These are phyloP conservation scores for Neofusicoccum cordaticola DNA, from an alignment of 2,329 filamentous ascomycete genomes.

Conservation along the genomic window DNA sequence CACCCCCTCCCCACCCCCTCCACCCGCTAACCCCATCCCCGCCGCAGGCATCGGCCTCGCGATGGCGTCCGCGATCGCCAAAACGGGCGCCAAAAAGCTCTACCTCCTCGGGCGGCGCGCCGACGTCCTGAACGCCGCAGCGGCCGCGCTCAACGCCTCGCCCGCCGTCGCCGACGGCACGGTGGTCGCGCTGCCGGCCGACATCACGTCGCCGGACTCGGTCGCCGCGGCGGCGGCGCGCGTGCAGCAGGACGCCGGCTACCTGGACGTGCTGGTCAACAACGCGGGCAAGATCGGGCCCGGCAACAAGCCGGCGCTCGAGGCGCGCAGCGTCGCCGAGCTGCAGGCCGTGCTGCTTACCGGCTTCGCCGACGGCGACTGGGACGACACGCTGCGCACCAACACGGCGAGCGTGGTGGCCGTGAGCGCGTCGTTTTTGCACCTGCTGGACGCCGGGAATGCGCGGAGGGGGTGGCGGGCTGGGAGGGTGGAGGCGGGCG, in stretches of 20 bases:
- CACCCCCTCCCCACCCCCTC: slow-evolving; percentile 11
- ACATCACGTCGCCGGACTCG: slow-evolving; percentile 41
- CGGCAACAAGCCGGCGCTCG: slow-evolving; percentile 39
- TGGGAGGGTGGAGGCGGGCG: slow-evolving; percentile 28
- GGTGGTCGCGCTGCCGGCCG: slow-evolving; percentile 43
- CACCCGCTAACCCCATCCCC: slow-evolving; percentile 22
- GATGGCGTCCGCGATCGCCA: slow-evolving; percentile 42
- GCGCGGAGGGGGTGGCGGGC: slow-evolving; percentile 39
- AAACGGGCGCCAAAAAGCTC: slow-evolving; percentile 41
- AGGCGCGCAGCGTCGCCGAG: slow-evolving; percentile 43
- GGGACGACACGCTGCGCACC: slow-evolving; percentile 20
- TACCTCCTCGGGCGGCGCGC: slow-evolving; percentile 46
- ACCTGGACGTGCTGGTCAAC: slow-evolving; percentile 53
- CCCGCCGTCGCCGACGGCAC: slow-evolving; percentile 13
- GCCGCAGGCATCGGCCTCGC: slow-evolving; percentile 37
- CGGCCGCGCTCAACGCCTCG: slow-evolving; percentile 29
- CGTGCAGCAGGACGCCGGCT: slow-evolving; percentile 42
- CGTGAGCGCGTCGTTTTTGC: slow-evolving; percentile 45
- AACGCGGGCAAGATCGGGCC: slow-evolving; percentile 52
- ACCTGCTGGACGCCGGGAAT: slow-evolving; percentile 46
- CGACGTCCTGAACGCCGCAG: slow-evolving; percentile 42
- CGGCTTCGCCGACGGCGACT: slow-evolving; percentile 26
- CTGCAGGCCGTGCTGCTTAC: slow-evolving; percentile 42
- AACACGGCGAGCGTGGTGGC: slow-evolving; percentile 46
- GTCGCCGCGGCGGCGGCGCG: slow-evolving; percentile 41